phyloP scores from a whole-genome alignment of 495 filamentous ascomycete species.

The Coniosporium apollinis region DNA sequence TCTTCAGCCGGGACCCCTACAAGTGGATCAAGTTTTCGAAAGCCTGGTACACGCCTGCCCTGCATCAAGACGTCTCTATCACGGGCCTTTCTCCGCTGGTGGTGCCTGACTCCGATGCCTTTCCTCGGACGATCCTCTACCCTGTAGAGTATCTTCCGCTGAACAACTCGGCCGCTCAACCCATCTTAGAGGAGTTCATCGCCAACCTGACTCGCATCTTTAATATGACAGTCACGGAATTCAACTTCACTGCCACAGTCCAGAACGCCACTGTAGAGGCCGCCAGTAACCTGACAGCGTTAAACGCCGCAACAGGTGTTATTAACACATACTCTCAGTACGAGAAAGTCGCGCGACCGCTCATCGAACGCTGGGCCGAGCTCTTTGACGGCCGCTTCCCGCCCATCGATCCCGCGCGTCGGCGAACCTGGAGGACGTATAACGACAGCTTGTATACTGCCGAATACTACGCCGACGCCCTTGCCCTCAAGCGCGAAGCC shows the following conservation, averaged over 20 bases:
- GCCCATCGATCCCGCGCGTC: constrained; percentile 21
- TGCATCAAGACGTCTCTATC: constrained; percentile 18
- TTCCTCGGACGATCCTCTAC: constrained; percentile 23
- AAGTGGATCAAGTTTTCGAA: constrained; percentile 25
- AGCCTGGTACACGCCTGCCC: constrained; percentile 22
- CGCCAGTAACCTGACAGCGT: constrained; percentile 9
- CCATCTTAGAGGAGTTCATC: constrained; percentile 22
- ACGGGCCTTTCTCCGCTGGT: constrained; percentile 20
- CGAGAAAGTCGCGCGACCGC: constrained; percentile 14
- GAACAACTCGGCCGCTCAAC: constrained; percentile 22
- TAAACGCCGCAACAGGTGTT: constrained; percentile 8
- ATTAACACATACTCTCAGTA: constrained; percentile 13
- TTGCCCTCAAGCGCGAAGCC: constrained; percentile 15
- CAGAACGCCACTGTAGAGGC: constrained; percentile 10
- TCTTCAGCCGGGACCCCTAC: constrained; percentile 23
- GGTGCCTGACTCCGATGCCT: constrained; percentile 18
- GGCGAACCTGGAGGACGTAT: constrained; percentile 13
- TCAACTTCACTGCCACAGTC: constrained; percentile 19
- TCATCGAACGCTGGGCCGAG: constrained; percentile 14
- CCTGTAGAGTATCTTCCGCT: constrained; percentile 24
- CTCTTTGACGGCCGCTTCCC: constrained; percentile 24
- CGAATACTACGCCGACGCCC: constrained; percentile 16
- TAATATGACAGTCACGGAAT: constrained; percentile 13
- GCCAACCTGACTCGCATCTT: constrained; percentile 25
- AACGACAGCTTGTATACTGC: constrained; percentile 12